Percentiles rank a stretch among this genome's conserved stretches.
Conservation (phyloP, 2,329 filamentous ascomycete species). For the Hymenoscyphus fraxineus region DNA sequence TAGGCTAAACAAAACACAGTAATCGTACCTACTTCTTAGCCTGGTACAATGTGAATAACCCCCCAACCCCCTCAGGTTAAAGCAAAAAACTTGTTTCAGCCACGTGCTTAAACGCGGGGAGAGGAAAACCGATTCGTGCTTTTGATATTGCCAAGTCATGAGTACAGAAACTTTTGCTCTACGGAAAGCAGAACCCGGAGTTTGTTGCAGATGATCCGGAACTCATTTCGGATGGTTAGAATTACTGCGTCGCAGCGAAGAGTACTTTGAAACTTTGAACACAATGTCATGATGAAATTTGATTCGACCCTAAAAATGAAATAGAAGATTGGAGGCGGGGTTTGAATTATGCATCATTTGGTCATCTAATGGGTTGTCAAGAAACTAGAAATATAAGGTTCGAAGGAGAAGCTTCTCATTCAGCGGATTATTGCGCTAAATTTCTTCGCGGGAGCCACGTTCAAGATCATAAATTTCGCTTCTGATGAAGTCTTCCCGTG, state of each 20-base stretch:
- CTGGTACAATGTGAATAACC: background rate
- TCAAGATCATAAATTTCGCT: too few relatives aligned
- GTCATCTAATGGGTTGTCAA: too few relatives aligned
- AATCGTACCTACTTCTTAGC: slow-evolving; percentile 1
- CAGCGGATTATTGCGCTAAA: too few relatives aligned
- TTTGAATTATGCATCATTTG: too few relatives aligned
- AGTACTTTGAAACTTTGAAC: background rate
- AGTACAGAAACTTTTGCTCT: slow-evolving; percentile 1
- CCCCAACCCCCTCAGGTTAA: slow-evolving; percentile 4
- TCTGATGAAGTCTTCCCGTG: too few relatives aligned
- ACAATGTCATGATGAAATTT: too few relatives aligned
- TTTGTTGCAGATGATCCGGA: background rate
- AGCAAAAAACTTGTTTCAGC: background rate
- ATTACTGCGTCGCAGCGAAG: background rate
- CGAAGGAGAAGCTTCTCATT: too few relatives aligned
- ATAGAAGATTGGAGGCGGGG: too few relatives aligned
- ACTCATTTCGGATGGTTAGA: background rate
- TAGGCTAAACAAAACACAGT: slow-evolving; percentile 9
- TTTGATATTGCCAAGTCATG: background rate
- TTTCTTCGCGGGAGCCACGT: too few relatives aligned
- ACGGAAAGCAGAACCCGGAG: background rate
- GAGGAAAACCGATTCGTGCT: background rate
- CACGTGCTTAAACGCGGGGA: background rate
- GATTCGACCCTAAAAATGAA: too few relatives aligned
- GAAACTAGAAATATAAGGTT: too few relatives aligned